These are phyloP conservation scores for Anacardium occidentale DNA, from an alignment of 345 rosid genomes.

Conservation along the genomic window DNA sequence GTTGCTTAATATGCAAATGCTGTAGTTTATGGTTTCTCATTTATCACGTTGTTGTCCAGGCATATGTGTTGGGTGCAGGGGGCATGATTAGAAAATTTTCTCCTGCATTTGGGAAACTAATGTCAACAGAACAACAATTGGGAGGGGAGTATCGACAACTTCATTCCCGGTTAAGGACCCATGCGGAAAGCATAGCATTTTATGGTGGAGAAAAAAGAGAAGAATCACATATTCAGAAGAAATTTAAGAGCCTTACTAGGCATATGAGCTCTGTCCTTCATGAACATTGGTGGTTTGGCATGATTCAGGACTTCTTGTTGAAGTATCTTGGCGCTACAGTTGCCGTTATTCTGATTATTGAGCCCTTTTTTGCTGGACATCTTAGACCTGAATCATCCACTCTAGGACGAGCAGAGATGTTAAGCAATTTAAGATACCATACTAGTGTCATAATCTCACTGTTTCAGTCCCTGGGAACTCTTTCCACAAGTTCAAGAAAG, in stretches of 20 bases:
- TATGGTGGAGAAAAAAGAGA: slow-evolving; percentile 95
- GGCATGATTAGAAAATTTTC: slow-evolving; percentile 80
- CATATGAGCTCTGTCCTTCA: slow-evolving; percentile 82
- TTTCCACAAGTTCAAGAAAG: slow-evolving; percentile 86
- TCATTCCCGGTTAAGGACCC: slow-evolving; percentile 95
- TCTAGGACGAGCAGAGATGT: slow-evolving; percentile 92
- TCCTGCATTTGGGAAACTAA: slow-evolving; percentile 92
- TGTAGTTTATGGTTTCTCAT: slow-evolving; percentile 5
- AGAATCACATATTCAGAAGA: slow-evolving; percentile 82
- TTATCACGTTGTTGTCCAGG: slow-evolving; percentile 47
- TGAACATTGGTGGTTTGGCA: slow-evolving; percentile 99
- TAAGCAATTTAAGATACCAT: slow-evolving; percentile 98
- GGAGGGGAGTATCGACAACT: slow-evolving; percentile 97
- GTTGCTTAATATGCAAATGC: slow-evolving; percentile 1
- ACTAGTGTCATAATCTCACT: slow-evolving; percentile 90
- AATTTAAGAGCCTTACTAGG: slow-evolving; percentile 67
- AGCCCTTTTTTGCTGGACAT: slow-evolving; percentile 92
- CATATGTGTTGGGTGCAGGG: slow-evolving; percentile 90
- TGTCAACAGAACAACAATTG: slow-evolving; percentile 91
- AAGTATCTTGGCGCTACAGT: slow-evolving; percentile 98
- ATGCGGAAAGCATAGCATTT: slow-evolving; percentile 98
- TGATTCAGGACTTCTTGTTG: slow-evolving; percentile 94
- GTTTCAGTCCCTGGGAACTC: slow-evolving; percentile 90
- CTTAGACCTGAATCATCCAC: slow-evolving; percentile 90
- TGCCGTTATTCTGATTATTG: slow-evolving; percentile 88